A percentile compares a stretch with the other conserved stretches of the same genome.
Evolutionary conservation across 441 rosid genomes (phyloP).

Genomic region (Monsonia emarginata): DNA sequence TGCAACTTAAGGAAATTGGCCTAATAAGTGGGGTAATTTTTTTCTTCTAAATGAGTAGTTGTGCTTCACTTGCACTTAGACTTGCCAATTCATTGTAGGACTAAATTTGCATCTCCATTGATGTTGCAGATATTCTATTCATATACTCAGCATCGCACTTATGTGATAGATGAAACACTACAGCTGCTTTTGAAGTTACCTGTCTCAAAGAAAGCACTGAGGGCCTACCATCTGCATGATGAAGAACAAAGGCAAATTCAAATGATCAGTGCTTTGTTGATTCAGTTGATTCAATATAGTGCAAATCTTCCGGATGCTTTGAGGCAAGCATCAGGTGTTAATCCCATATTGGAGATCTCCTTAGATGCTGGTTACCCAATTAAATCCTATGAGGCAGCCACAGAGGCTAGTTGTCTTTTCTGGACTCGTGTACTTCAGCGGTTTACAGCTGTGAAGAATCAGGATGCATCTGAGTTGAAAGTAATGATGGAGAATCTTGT

Average conservation of each 20-base stretch:
- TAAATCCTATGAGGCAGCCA: constrained; percentile 74
- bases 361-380: constrained; percentile 57
- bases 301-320: constrained; percentile 80
- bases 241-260: constrained; percentile 99
- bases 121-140: constrained; percentile 74
- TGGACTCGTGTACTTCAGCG: constrained; percentile 98
- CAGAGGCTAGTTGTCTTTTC: constrained; percentile 88
- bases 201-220: constrained; percentile 64
- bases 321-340: constrained; percentile 53
- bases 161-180: constrained; percentile 76
- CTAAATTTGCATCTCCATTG: constrained; percentile 12
- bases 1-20: constrained; percentile 90
- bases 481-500: constrained; percentile 87
- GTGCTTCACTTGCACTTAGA: constrained; percentile 8
- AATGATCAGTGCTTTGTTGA: constrained; percentile 83
- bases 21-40: constrained; percentile 66
- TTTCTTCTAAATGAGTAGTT: constrained; percentile 18
- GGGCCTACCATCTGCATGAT: constrained; percentile 88
- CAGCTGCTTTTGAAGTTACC: constrained; percentile 90
- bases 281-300: constrained; percentile 89
- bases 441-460: constrained; percentile 67
- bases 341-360: constrained; percentile 50
- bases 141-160: constrained; percentile 71
- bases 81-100: neutral
- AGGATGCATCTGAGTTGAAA: constrained; percentile 93